phyloP scores from a whole-genome alignment of 202 grass and related monocot genomes.

The Musa balbisiana region DNA sequence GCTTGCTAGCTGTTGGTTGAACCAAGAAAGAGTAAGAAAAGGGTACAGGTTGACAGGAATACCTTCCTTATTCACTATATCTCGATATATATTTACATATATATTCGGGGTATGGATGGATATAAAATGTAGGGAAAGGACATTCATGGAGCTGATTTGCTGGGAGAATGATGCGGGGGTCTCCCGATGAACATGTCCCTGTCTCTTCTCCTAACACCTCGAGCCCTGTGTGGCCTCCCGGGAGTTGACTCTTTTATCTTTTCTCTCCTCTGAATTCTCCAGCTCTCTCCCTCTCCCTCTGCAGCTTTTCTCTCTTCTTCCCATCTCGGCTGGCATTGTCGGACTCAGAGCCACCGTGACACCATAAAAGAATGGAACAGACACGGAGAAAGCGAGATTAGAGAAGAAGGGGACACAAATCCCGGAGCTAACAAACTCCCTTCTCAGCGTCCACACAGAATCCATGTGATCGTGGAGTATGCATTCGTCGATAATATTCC shows the following conservation, averaged over 20 bases:
- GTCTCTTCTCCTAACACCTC: not conserved
- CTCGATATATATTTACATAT: too few species aligned
- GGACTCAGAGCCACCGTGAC: not conserved
- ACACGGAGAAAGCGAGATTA: not conserved
- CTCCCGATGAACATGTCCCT: not conserved
- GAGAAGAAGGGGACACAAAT: not conserved
- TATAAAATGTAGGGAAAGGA: too few species aligned
- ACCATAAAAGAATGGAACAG: not conserved
- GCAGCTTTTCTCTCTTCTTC: not conserved
- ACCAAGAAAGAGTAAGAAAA: too few species aligned
- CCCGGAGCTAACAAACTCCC: slow-evolving; percentile 1
- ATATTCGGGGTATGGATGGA: too few species aligned
- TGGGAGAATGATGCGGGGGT: not conserved
- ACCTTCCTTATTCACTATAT: too few species aligned
- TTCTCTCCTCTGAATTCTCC: not conserved
- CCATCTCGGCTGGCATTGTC: not conserved
- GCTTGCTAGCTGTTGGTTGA: too few species aligned
- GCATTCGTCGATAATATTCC: not conserved
- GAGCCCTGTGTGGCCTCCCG: not conserved
- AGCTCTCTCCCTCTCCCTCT: not conserved
- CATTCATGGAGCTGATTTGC: not conserved
- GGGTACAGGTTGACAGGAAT: too few species aligned
- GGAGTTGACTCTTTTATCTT: not conserved
- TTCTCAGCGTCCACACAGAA: not conserved
- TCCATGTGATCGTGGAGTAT: not conserved